Evolutionary conservation across 2,329 filamentous ascomycete genomes (phyloP), one percentile per base, ranked within the genome.

Genomic region (Aspergillus niger): DNA sequence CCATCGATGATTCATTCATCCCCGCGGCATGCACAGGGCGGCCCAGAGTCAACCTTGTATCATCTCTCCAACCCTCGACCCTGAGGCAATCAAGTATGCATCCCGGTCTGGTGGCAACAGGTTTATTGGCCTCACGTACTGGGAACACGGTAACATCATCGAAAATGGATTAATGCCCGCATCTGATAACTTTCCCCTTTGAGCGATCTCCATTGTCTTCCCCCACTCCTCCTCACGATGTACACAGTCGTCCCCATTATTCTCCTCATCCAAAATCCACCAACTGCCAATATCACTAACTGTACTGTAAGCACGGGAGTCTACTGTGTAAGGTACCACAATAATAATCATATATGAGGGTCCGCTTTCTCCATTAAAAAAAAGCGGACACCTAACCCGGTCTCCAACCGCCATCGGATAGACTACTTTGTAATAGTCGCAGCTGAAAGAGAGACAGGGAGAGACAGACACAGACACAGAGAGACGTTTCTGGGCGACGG

Each of bases 101-200:
- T 55, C 53, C 38, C 49, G 41, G 57, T 59, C 32, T 20, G 20
- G 57, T 59, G 49, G 57, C 57, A 59, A 59, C 28, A 28, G n/a
- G 30, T 44, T 44, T 26, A 58, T 51, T 52, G 39, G 41, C 48
- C 20, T 17, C 53, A 28, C 41, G 28, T 8, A 15, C 41, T n/a
- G n/a, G 43, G 22, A 28, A 41, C 41, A 43, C 30, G 48, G 44
- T 26, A 20, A 32, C 30, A 44, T 54, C 20, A n/a, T 26, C 54
- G 8, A 36, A 36, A 36, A 36, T 36, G 32, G 32, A 28, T 22
- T 44, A 20, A 48, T 58, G 54, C 28, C 28, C 28, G 28, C 61
- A 44, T 44, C 65, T 51, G 64, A 66, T 57, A 54, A 58, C 57
- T 63, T 66, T 58, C 64, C 64, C 52, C 39, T 65, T 66, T 61